phyloP scores from a whole-genome alignment of 2,329 filamentous ascomycete genomes.

The Colletotrichum zoysiae region DNA sequence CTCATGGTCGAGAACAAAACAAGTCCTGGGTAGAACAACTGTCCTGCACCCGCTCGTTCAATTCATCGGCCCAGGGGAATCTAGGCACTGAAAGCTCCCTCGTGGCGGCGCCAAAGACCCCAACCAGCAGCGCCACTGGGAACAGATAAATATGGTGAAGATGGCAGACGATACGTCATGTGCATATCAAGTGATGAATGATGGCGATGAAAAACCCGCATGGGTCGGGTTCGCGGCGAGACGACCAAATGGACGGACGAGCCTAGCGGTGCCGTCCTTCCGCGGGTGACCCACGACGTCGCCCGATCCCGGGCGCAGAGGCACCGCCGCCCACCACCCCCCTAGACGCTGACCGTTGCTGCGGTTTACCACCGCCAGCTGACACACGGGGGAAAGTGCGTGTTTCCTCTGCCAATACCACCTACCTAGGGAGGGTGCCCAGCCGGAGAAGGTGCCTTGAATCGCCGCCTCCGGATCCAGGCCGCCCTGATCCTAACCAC shows the following conservation, averaged over 20 bases:
- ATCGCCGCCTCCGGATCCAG: neutral
- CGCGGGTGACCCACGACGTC: conserved; percentile 35
- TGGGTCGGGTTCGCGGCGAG: conserved; percentile 23
- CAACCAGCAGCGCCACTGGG: neutral
- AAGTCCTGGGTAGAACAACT: neutral
- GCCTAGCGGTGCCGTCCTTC: conserved; percentile 37
- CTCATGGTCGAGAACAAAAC: neutral
- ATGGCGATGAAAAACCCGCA: conserved; percentile 3
- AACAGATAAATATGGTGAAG: neutral
- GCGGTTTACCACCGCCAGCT: conserved; percentile 29
- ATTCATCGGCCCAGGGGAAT: neutral
- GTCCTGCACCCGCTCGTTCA: neutral
- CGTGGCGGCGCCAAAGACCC: neutral
- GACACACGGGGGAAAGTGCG: conserved; percentile 25
- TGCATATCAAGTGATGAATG: neutral
- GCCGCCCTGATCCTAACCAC: neutral
- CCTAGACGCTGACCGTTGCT: conserved; percentile 16
- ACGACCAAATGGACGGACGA: conserved; percentile 20
- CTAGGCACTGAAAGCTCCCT: neutral
- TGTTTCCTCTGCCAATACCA: neutral
- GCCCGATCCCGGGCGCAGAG: conserved; percentile 34
- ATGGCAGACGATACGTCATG: conserved; percentile 2
- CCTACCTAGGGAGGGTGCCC: neutral
- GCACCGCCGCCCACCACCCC: conserved; percentile 6
- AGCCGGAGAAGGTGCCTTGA: conserved; percentile 4